Evolutionary conservation across 768 basidiomycete species (phyloP).

Genomic region (Trametes coccinea): DNA sequence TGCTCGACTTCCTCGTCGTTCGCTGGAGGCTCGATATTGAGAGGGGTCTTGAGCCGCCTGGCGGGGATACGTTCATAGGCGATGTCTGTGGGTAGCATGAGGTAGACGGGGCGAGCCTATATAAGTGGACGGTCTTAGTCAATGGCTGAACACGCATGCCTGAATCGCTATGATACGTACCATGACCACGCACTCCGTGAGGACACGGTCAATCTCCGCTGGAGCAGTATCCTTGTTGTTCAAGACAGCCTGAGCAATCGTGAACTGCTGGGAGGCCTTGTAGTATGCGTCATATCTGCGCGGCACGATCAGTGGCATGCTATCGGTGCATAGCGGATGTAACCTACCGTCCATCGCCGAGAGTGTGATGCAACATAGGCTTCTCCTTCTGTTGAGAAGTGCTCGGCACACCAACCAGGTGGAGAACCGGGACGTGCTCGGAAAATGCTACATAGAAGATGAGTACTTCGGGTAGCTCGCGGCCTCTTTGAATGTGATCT

Average conservation of each 20-base stretch:
- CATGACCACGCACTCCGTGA: slow-evolving; percentile 64
- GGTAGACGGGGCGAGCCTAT: slow-evolving; percentile 83
- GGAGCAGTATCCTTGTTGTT: slow-evolving; percentile 54
- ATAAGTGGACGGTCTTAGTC: not conserved
- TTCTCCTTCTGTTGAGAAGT: slow-evolving; percentile 68
- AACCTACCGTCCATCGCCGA: slow-evolving; percentile 73
- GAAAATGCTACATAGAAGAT: slow-evolving; percentile 56
- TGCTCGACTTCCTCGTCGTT: slow-evolving; percentile 62
- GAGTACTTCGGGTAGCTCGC: too few relatives aligned
- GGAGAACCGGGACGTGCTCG: slow-evolving; percentile 88
- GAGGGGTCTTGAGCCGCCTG: slow-evolving; percentile 59
- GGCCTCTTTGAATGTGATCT: slow-evolving; percentile 11
- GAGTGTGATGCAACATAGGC: slow-evolving; percentile 84
- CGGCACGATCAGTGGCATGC: not conserved
- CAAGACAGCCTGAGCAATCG: slow-evolving; percentile 65
- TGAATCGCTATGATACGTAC: slow-evolving; percentile 31
- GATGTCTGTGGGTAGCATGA: slow-evolving; percentile 84
- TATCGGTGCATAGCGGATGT: not conserved
- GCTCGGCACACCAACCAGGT: slow-evolving; percentile 83
- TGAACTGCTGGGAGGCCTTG: slow-evolving; percentile 74
- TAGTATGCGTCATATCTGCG: slow-evolving; percentile 69
- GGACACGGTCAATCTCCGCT: slow-evolving; percentile 73
- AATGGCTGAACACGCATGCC: too few relatives aligned
- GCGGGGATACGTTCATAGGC: slow-evolving; percentile 67
- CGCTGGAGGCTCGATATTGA: slow-evolving; percentile 47